These are phyloP conservation scores for Gloeophyllum trabeum DNA, from an alignment of 768 basidiomycete species.

Conservation along the genomic window DNA sequence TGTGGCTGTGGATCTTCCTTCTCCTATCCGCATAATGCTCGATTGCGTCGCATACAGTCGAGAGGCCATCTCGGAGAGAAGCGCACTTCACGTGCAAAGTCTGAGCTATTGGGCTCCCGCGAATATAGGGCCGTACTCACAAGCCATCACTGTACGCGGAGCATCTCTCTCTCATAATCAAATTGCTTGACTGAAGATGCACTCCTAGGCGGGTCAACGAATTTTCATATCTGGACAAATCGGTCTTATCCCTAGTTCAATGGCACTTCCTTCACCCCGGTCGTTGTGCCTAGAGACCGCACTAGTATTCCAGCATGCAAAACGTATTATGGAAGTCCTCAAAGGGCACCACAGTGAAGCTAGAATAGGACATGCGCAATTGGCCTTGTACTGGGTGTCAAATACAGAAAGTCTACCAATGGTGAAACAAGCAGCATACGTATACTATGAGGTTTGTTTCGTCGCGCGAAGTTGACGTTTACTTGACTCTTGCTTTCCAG, in stretches of 20 bases:
- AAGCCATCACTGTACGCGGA: conserved; percentile 66
- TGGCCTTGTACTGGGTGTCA: conserved; percentile 66
- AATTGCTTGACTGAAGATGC: neutral
- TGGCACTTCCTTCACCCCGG: conserved; percentile 51
- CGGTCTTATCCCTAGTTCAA: conserved; percentile 67
- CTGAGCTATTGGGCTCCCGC: conserved; percentile 99
- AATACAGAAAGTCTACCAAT: conserved; percentile 24
- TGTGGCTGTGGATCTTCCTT: conserved; percentile 66
- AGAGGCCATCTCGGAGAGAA: conserved; percentile 14
- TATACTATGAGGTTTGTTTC: conserved; percentile 10
- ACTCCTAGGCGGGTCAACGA: conserved; percentile 51
- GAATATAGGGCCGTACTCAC: conserved; percentile 97
- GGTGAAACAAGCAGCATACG: conserved; percentile 28
- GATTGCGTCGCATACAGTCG: conserved; percentile 72
- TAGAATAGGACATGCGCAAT: conserved; percentile 55
- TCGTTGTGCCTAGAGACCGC: conserved; percentile 57
- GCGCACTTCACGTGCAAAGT: conserved; percentile 85
- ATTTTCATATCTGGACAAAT: conserved; percentile 96
- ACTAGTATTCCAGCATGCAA: conserved; percentile 71
- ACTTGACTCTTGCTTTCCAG: conserved; percentile 8
- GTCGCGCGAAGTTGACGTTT: neutral
- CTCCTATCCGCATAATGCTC: conserved; percentile 44
- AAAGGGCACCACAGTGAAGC: conserved; percentile 37
- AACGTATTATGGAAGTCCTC: conserved; percentile 53
- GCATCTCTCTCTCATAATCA: neutral